A percentile compares a stretch with the other conserved stretches of the same genome.
These are phyloP conservation scores for Paecilomyces variotii DNA, from an alignment of 2,329 filamentous ascomycete species.

Conservation along the genomic window DNA sequence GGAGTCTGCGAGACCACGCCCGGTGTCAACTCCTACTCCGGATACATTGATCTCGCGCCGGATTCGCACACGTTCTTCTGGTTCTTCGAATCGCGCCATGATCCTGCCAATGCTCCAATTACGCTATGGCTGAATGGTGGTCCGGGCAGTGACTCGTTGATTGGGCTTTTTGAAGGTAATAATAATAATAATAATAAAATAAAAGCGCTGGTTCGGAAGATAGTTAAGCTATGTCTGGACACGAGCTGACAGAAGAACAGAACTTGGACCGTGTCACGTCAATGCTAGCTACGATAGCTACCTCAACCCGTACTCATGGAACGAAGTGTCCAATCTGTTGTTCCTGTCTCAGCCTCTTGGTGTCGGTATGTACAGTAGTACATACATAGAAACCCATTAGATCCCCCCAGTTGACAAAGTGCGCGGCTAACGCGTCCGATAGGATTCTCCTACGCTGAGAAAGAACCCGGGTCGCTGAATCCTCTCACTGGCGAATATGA, in stretches of 20 bases:
- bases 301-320: conserved; percentile 54
- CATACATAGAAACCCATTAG: neutral
- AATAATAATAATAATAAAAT: neutral
- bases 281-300: conserved; percentile 37
- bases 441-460: conserved; percentile 29
- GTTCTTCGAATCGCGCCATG: conserved; percentile 50
- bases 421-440: conserved; percentile 1
- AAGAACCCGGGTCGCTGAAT: conserved; percentile 35
- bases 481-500: conserved; percentile 38
- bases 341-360: conserved; percentile 57
- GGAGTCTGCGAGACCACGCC: conserved; percentile 47
- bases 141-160: conserved; percentile 35
- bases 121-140: conserved; percentile 38
- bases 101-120: conserved; percentile 37
- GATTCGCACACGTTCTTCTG: conserved; percentile 48
- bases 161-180: conserved; percentile 33
- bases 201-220: neutral
- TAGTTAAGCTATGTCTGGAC: neutral
- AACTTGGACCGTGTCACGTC: conserved; percentile 37
- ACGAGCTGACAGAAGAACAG: conserved; percentile 11
- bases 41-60: conserved; percentile 46
- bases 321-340: conserved; percentile 51
- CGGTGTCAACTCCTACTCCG: conserved; percentile 48
- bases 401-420: neutral
- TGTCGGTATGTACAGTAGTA: conserved; percentile 33